A percentile compares a stretch with the other conserved stretches of the same genome.
Evolutionary conservation across 768 basidiomycete species (phyloP).

Genomic region (Lactarius sp.): DNA sequence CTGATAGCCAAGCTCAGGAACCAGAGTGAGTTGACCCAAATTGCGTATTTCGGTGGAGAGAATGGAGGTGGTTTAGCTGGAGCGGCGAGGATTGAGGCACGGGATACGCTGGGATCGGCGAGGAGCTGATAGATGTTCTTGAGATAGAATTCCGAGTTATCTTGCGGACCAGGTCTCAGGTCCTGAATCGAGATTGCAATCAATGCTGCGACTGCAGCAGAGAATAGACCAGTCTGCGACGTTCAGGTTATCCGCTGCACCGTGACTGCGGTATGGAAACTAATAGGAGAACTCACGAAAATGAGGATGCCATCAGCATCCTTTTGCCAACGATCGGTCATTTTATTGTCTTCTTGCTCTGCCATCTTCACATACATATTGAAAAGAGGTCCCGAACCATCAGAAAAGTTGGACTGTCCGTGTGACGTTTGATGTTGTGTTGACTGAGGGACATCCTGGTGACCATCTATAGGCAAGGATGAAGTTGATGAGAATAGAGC

Average conservation of each 20-base stretch:
- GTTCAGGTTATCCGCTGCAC: neutral
- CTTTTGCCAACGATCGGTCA: slow-evolving; percentile 17
- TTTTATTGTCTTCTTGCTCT: slow-evolving; percentile 12
- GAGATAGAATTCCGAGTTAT: slow-evolving; percentile 5
- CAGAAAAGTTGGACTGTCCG: neutral
- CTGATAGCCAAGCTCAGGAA: slow-evolving; percentile 13
- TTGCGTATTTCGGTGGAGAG: slow-evolving; percentile 1
- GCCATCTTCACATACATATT: slow-evolving; percentile 13
- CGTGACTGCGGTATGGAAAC: neutral
- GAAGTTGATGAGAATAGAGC: neutral
- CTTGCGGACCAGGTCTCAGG: neutral
- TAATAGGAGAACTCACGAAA: slow-evolving; percentile 16
- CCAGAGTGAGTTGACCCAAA: slow-evolving; percentile 12
- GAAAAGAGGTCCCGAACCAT: slow-evolving; percentile 8
- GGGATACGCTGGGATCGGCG: neutral
- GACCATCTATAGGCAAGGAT: neutral
- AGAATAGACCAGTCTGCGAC: slow-evolving; percentile 19
- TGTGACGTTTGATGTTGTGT: neutral
- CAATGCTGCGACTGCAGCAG: neutral
- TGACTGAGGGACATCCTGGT: neutral
- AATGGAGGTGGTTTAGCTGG: neutral
- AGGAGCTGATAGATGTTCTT: neutral
- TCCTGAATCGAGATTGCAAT: neutral
- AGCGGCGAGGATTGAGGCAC: neutral
- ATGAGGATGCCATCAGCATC: slow-evolving; percentile 23